Percentiles rank a stretch among this genome's conserved stretches.
phyloP scores from a whole-genome alignment of 305 asterid genomes.

The Salvia sclarea region DNA sequence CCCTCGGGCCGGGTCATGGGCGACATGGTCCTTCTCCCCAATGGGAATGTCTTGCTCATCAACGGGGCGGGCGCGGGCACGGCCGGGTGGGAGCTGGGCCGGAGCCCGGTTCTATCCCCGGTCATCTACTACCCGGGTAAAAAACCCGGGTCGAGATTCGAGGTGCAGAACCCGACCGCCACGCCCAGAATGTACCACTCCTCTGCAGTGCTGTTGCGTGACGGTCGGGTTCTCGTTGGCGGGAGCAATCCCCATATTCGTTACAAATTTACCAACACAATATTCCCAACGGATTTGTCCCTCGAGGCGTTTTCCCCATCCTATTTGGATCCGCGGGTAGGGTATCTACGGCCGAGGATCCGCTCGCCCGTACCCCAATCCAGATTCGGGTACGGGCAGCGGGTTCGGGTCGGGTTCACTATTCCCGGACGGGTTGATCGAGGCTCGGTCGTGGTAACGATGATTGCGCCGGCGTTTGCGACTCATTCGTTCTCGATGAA shows the following conservation, averaged over 20 bases:
- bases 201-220: conserved; percentile 49
- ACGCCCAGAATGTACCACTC: conserved; percentile 77
- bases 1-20: conserved; percentile 75
- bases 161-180: conserved; percentile 40
- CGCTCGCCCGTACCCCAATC: conserved; percentile 41
- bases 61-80: conserved; percentile 67
- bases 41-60: conserved; percentile 57
- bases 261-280: conserved; percentile 32
- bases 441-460: conserved; percentile 39
- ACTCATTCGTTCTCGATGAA: conserved; percentile 78
- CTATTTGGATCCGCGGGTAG: conserved; percentile 35
- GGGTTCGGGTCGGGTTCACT: conserved; percentile 33
- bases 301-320: conserved; percentile 58
- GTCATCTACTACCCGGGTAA: conserved; percentile 49
- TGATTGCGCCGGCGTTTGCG: conserved; percentile 56
- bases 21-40: conserved; percentile 64
- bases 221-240: conserved; percentile 57
- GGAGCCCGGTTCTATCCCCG: conserved; percentile 49
- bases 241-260: conserved; percentile 59
- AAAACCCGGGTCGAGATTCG: conserved; percentile 42
- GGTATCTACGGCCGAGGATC: conserved; percentile 43
- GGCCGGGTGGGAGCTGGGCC: conserved; percentile 63
- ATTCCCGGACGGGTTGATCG: conserved; percentile 36
- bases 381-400: conserved; percentile 34
- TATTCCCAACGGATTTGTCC: conserved; percentile 55